Evolutionary conservation across 352 stramenopile species (phyloP), one percentile per base, ranked within the genome.

Genomic region (Phytopythium mirpurense): DNA sequence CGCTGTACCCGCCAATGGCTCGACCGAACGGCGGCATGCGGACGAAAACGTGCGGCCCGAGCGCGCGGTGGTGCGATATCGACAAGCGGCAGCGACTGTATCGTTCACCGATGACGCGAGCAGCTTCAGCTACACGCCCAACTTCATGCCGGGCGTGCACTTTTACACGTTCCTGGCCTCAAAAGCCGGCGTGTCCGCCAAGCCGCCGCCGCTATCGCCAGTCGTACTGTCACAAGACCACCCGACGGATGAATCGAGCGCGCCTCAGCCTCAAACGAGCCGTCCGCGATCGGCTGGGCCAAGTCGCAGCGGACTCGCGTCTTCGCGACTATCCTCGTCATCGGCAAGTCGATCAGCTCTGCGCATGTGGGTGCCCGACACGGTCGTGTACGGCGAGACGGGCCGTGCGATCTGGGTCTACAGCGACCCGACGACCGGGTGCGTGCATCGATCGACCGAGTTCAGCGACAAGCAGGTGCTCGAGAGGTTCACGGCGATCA

Each of bases 141-240:
- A 73, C 55, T 85, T 91, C 47, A 83, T 91, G 66, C 81, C 78
- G n/a, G 81, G 80, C 16, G 68, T 84, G 19, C 78, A 91, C 48
- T 91, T 91, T 44, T 91, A 86, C 52, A 84, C 81, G 0, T 86
- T 91, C 40, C 62, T 91, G n/a, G 81, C 78, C 1, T 54, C 59
- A 9, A 86, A 82, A 68, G 76, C 81, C 40, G 47, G 45, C 51
- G 31, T n/a, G 5, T 32, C 46, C 11, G 19, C 34, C 14, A 41
- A 24, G 46, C 46, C n/a, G 16, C 15, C 46, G 7, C 40, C 19
- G 15, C 37, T 16, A 9, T 15, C 8, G 6, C 14, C 40, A 7
- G 6, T 12, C 1, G 18, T 12, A 47, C 23, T 21, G 23, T 10
- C 12, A 5, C 41, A 18, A 51, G 29, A 51, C 16, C 3, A 10